Evolutionary conservation across 2,329 filamentous ascomycete species (phyloP).

Genomic region (Fusarium piperis): DNA sequence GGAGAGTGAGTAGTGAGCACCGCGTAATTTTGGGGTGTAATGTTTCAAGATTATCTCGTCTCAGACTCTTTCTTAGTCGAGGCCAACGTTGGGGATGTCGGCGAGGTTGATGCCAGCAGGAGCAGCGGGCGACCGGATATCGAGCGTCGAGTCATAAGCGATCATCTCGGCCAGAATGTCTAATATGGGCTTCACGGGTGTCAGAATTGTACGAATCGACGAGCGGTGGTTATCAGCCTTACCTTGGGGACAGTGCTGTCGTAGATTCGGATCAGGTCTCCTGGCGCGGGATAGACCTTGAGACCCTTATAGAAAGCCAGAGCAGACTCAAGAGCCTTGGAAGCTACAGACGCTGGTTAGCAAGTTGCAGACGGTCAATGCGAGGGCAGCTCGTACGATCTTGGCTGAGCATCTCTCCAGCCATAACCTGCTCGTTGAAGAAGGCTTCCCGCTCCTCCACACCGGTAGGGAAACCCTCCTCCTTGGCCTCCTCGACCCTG

Average conservation of each 20-base stretch:
- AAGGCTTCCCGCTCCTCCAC: slow-evolving; percentile 94
- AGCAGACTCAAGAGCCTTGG: slow-evolving; percentile 81
- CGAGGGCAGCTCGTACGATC: slow-evolving; percentile 71
- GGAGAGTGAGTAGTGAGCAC: slow-evolving; percentile 8
- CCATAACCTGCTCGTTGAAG: slow-evolving; percentile 95
- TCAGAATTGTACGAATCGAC: slow-evolving; percentile 27
- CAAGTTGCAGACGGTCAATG: background rate
- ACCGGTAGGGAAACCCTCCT: slow-evolving; percentile 89
- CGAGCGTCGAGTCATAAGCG: slow-evolving; percentile 81
- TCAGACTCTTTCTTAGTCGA: slow-evolving; percentile 58
- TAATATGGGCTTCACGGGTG: slow-evolving; percentile 76
- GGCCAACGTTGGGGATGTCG: slow-evolving; percentile 62
- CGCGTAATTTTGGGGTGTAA: slow-evolving; percentile 20
- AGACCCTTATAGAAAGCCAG: slow-evolving; percentile 98
- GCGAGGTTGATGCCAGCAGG: slow-evolving; percentile 54
- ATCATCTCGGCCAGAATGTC: slow-evolving; percentile 99
- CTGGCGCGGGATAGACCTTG: slow-evolving; percentile 96
- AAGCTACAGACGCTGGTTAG: slow-evolving; percentile 56
- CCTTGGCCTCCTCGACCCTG: slow-evolving; percentile 82
- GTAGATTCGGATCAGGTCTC: slow-evolving; percentile 94
- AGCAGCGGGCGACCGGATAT: slow-evolving; percentile 60
- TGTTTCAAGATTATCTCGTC: slow-evolving; percentile 30
- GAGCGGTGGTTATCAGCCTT: slow-evolving; percentile 12
- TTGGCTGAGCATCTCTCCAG: slow-evolving; percentile 83
- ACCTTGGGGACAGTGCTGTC: slow-evolving; percentile 99